phyloP scores from a whole-genome alignment of 805 yeast genomes.

The Clavispora vitiphila region DNA sequence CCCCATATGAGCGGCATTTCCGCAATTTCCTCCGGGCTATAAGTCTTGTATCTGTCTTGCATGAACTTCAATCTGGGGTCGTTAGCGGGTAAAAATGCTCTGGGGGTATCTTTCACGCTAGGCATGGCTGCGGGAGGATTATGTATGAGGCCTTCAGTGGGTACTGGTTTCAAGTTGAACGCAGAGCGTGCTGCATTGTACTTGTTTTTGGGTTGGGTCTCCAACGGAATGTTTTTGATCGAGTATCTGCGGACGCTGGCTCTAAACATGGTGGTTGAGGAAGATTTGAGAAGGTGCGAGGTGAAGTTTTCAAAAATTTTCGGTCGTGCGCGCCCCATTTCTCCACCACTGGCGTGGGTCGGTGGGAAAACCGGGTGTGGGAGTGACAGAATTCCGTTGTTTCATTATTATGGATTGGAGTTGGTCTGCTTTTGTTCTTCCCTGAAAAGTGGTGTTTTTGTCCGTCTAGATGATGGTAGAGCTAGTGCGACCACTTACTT shows the following conservation, averaged over 20 bases:
- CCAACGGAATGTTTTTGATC: constrained; percentile 25
- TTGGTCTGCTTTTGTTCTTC: no score
- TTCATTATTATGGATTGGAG: no score
- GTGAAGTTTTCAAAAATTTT: constrained; percentile 7
- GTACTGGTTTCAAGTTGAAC: constrained; percentile 55
- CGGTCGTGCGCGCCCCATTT: constrained; percentile 11
- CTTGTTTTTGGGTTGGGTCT: constrained; percentile 44
- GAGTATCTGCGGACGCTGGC: constrained; percentile 12
- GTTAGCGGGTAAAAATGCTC: constrained; percentile 56
- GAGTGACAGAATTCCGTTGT: no score
- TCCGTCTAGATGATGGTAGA: no score
- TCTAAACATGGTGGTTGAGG: constrained; percentile 6
- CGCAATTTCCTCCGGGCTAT: constrained; percentile 28
- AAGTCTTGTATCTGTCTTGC: constrained; percentile 21
- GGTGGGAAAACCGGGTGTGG: no score
- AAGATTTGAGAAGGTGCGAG: not conserved
- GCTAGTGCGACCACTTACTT: no score
- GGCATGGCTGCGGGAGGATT: constrained; percentile 58
- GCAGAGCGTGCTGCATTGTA: constrained; percentile 63
- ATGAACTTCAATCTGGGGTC: constrained; percentile 51
- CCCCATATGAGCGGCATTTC: constrained; percentile 40
- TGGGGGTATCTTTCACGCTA: constrained; percentile 57
- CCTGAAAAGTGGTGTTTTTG: no score
- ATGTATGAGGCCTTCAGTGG: constrained; percentile 54
- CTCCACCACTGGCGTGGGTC: not conserved